A percentile compares a stretch with the other conserved stretches of the same genome.
phyloP scores from a whole-genome alignment of 345 rosid species.

The Eucalyptus regnans region DNA sequence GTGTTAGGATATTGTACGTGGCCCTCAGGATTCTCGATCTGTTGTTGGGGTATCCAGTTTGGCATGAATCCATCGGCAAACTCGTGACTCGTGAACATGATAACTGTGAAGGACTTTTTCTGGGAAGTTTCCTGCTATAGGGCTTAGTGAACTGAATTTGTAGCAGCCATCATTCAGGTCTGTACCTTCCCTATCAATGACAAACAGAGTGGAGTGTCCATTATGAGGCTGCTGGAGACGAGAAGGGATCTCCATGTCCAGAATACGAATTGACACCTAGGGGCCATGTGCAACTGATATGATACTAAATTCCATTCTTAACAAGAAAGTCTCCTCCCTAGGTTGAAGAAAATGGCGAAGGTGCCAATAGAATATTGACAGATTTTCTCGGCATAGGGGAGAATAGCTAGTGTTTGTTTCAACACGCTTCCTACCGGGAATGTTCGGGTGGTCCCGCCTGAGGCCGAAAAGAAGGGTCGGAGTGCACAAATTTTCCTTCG shows the following conservation, averaged over 20 bases:
- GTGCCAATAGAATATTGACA: not conserved
- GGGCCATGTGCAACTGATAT: not conserved
- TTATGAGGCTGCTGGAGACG: not conserved
- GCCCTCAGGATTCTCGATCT: not conserved
- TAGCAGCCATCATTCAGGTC: not conserved
- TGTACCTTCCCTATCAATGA: not conserved
- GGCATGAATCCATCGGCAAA: not conserved
- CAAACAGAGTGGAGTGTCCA: not conserved
- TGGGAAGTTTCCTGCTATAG: not conserved
- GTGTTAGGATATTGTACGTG: not conserved
- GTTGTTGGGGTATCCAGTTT: not conserved
- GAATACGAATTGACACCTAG: not conserved
- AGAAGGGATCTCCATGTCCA: not conserved
- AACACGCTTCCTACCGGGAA: not conserved
- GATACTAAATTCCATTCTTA: not conserved
- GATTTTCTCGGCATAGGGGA: not conserved
- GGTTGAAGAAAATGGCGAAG: not conserved
- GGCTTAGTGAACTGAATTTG: not conserved
- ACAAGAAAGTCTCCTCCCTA: not conserved
- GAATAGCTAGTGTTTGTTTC: not conserved
- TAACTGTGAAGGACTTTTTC: not conserved
- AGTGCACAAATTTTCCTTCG: not conserved
- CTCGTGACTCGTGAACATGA: not conserved
- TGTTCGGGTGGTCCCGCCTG: not conserved
- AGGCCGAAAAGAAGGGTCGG: not conserved